A percentile compares a stretch with the other conserved stretches of the same genome.
phyloP scores from a whole-genome alignment of 2,329 filamentous ascomycete genomes.

The Sporothrix variecibatus region DNA sequence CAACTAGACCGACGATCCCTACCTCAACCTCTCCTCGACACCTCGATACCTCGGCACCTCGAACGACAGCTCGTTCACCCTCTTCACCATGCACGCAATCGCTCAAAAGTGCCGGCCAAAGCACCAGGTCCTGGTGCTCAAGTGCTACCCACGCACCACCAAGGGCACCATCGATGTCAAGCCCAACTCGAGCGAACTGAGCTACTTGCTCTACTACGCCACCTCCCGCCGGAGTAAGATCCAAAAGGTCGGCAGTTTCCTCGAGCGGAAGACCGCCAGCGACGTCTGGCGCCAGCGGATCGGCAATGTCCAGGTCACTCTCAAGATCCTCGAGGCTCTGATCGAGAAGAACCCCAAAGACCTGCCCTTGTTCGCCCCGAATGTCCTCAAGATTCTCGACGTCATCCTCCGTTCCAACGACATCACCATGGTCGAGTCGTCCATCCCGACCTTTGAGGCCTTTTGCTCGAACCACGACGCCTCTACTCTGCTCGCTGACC shows the following conservation, averaged over 20 bases:
- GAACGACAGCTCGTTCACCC: background rate
- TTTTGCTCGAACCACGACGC: conserved; percentile 90
- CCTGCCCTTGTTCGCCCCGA: conserved; percentile 82
- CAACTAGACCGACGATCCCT: background rate
- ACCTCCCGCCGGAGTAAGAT: conserved; percentile 93
- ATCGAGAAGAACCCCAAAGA: conserved; percentile 93
- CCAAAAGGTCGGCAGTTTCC: conserved; percentile 90
- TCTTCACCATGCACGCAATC: conserved; percentile 61
- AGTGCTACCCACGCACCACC: conserved; percentile 91
- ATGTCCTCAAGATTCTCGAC: conserved; percentile 81
- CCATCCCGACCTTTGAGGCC: conserved; percentile 79
- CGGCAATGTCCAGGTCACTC: conserved; percentile 91
- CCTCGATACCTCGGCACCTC: background rate
- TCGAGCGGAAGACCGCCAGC: conserved; percentile 89
- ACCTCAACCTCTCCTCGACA: background rate
- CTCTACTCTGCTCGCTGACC: conserved; percentile 81
- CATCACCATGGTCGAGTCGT: conserved; percentile 90
- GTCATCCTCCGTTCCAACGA: conserved; percentile 83
- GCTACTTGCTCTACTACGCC: conserved; percentile 95
- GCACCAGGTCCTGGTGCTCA: conserved; percentile 93
- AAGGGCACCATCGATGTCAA: conserved; percentile 92
- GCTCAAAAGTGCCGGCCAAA: conserved; percentile 79
- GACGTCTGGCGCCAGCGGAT: conserved; percentile 89
- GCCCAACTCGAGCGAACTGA: conserved; percentile 94
- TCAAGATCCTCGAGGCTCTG: conserved; percentile 86